A percentile compares a stretch with the other conserved stretches of the same genome.
These are phyloP conservation scores for Myxozyma sirexii DNA, from an alignment of 805 yeast species.

Conservation along the genomic window DNA sequence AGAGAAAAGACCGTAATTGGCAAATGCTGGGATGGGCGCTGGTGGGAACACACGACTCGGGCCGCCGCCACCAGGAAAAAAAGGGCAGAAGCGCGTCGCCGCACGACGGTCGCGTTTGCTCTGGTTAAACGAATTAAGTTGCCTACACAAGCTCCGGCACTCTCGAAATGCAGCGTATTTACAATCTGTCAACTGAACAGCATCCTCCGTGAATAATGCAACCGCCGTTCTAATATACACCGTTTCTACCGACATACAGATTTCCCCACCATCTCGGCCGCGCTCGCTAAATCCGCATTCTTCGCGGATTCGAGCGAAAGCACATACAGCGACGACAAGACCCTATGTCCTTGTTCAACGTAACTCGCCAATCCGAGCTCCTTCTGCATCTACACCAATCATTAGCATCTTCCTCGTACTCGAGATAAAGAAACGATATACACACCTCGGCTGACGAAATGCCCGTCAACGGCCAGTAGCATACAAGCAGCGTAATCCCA, in stretches of 20 bases:
- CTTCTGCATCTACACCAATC: conserved; percentile 5
- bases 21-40: no score
- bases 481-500: conserved; percentile 47
- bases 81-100: no score
- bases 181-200: no score
- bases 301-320: conserved; percentile 16
- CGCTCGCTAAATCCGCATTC: conserved; percentile 15
- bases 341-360: background rate
- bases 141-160: no score
- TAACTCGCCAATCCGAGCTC: conserved; percentile 10
- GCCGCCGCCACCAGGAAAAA: no score
- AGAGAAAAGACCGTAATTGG: no score
- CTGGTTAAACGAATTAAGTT: no score
- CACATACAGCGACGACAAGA: conserved; percentile 15
- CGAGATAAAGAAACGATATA: background rate
- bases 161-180: background rate
- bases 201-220: no score
- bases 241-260: conserved; percentile 15
- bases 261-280: conserved; percentile 20
- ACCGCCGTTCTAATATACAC: background rate
- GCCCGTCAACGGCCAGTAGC: conserved; percentile 46
- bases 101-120: no score
- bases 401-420: background rate
- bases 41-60: no score
- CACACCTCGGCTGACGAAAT: conserved; percentile 22